phyloP scores from a whole-genome alignment of 2,329 filamentous ascomycete species.

The Calonectria hongkongensis region DNA sequence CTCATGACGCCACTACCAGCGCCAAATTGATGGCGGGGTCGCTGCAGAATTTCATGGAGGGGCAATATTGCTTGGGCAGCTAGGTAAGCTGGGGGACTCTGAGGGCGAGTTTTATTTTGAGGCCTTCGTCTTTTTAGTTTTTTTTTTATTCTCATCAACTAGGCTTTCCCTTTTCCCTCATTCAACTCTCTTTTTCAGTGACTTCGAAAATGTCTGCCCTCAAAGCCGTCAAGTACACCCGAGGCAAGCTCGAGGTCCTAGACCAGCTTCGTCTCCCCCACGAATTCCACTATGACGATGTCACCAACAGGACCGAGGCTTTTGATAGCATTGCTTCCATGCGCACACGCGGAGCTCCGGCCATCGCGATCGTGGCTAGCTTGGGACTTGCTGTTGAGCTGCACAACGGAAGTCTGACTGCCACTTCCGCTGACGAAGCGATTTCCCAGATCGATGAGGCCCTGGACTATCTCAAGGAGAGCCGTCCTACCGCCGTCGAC shows the following conservation, averaged over 20 bases:
- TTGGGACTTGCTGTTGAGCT: constrained; percentile 92
- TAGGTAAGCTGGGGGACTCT: background rate
- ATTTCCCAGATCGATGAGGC: constrained; percentile 84
- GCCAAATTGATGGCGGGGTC: constrained; percentile 53
- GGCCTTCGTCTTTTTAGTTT: constrained; percentile 21
- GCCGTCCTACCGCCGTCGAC: constrained; percentile 95
- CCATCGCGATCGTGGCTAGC: constrained; percentile 98
- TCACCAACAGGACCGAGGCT: constrained; percentile 82
- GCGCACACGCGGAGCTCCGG: constrained; percentile 87
- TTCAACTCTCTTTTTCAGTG: background rate
- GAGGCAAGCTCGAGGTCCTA: constrained; percentile 84
- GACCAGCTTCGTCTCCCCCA: constrained; percentile 90
- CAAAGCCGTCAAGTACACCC: constrained; percentile 85
- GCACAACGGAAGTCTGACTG: constrained; percentile 69
- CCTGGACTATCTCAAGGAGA: constrained; percentile 90
- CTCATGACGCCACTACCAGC: constrained; percentile 48
- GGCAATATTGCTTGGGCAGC: constrained; percentile 47
- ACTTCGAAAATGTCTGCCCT: constrained; percentile 72
- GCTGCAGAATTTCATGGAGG: constrained; percentile 59
- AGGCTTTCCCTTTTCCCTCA: background rate
- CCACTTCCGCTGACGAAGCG: constrained; percentile 71
- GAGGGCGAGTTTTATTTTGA: constrained; percentile 19
- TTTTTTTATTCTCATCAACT: background rate
- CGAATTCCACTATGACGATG: constrained; percentile 84
- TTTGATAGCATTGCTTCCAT: constrained; percentile 90